Evolutionary conservation across 2,329 filamentous ascomycete genomes (phyloP).

Genomic region (Diaporthe ilicicola): DNA sequence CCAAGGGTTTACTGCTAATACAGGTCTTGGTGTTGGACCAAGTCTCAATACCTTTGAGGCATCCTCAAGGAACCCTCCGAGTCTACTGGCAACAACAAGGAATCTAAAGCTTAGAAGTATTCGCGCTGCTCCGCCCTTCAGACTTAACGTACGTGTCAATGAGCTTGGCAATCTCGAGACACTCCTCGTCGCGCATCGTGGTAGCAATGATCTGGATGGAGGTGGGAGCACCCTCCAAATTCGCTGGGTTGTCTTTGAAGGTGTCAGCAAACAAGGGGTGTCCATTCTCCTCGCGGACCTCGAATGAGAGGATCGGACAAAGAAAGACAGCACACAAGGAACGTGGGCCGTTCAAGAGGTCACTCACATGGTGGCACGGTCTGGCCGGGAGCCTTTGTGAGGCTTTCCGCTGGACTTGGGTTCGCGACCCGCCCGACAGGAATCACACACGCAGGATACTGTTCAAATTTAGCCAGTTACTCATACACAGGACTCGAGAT

Average conservation of each 20-base stretch:
- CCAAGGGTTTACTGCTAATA: background rate
- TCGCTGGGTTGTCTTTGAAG: slow-evolving; percentile 21
- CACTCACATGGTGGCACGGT: slow-evolving; percentile 28
- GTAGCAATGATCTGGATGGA: slow-evolving; percentile 33
- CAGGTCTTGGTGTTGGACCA: background rate
- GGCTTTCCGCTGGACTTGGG: background rate
- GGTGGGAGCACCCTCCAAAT: slow-evolving; percentile 31
- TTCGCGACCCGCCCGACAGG: slow-evolving; percentile 23
- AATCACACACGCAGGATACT: slow-evolving; percentile 31
- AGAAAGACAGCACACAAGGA: no score
- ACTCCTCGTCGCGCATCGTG: slow-evolving; percentile 35
- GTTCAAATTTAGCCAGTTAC: background rate
- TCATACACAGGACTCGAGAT: background rate
- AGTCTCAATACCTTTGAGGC: background rate
- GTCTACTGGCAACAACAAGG: background rate
- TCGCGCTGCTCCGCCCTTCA: background rate
- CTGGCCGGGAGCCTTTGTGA: slow-evolving; percentile 17
- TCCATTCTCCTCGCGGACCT: background rate
- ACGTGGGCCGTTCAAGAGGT: background rate
- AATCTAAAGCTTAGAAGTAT: background rate
- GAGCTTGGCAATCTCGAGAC: slow-evolving; percentile 32
- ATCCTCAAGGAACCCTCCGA: no score
- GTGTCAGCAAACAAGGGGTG: background rate
- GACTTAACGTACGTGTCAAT: slow-evolving; percentile 26
- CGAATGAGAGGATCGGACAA: background rate